These are phyloP conservation scores for Fonsecaea nubica DNA, from an alignment of 2,329 filamentous ascomycete genomes.

Conservation along the genomic window DNA sequence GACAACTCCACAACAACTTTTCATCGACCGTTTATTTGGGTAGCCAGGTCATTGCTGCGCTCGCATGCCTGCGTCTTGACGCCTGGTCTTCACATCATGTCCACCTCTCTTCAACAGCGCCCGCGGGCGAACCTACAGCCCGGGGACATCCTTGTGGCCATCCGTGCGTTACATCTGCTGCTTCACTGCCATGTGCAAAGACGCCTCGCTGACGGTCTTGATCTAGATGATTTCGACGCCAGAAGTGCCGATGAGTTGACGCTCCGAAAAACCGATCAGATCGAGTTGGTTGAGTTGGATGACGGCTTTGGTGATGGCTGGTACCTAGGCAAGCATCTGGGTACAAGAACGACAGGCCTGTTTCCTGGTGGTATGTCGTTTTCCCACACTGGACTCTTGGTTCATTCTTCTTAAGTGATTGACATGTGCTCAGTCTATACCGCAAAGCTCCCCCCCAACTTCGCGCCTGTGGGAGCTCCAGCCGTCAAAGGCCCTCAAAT, in stretches of 20 bases:
- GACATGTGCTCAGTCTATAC: constrained; percentile 37
- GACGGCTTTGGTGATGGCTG: constrained; percentile 72
- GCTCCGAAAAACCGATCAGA: constrained; percentile 74
- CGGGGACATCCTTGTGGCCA: constrained; percentile 53
- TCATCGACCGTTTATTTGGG: constrained; percentile 5
- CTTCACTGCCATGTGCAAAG: not conserved
- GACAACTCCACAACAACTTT: constrained; percentile 14
- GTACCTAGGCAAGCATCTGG: constrained; percentile 63
- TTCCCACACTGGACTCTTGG: not conserved
- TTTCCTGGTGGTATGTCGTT: constrained; percentile 54
- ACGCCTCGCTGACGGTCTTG: not conserved
- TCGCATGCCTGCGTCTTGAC: not conserved
- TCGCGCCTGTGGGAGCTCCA: constrained; percentile 27
- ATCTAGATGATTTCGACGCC: constrained; percentile 84
- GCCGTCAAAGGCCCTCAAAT: constrained; percentile 17
- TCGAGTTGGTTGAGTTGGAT: constrained; percentile 69
- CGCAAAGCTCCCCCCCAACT: constrained; percentile 36
- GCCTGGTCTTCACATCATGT: constrained; percentile 41
- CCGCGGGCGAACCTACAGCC: constrained; percentile 44
- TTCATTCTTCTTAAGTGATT: constrained; percentile 5
- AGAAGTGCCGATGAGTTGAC: constrained; percentile 92
- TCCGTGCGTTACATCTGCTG: constrained; percentile 49
- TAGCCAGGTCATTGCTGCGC: constrained; percentile 1
- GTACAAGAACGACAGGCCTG: constrained; percentile 52
- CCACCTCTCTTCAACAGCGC: constrained; percentile 44